These are phyloP conservation scores for Cyberlindnera xylosilytica DNA, from an alignment of 805 yeast species.

Conservation along the genomic window DNA sequence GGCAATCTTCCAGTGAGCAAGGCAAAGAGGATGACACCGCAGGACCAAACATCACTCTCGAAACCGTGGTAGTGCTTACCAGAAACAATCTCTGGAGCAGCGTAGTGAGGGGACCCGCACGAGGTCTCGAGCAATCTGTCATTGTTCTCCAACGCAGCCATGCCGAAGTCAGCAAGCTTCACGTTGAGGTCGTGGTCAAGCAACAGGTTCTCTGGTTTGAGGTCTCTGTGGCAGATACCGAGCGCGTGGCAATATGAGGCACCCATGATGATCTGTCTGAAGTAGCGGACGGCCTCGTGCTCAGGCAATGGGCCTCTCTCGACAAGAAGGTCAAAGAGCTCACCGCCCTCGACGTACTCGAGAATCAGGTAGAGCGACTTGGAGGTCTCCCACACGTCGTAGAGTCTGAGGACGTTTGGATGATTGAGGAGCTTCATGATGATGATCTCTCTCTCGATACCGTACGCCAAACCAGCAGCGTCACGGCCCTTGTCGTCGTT, in stretches of 20 bases:
- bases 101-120: slow-evolving; percentile 88
- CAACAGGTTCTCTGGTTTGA: slow-evolving; percentile 76
- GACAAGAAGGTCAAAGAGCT: slow-evolving; percentile 71
- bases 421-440: slow-evolving; percentile 95
- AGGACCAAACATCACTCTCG: slow-evolving; percentile 86
- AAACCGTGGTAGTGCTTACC: slow-evolving; percentile 80
- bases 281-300: slow-evolving; percentile 70
- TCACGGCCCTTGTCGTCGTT: slow-evolving; percentile 36
- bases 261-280: slow-evolving; percentile 74
- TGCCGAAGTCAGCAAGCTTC: slow-evolving; percentile 83
- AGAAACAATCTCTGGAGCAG: slow-evolving; percentile 82
- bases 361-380: slow-evolving; percentile 78
- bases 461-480: slow-evolving; percentile 78
- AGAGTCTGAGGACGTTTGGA: slow-evolving; percentile 87
- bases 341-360: slow-evolving; percentile 89
- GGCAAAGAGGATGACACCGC: slow-evolving; percentile 81
- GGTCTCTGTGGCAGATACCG: slow-evolving; percentile 78
- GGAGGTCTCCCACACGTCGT: slow-evolving; percentile 97
- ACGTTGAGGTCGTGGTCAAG: slow-evolving; percentile 65
- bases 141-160: slow-evolving; percentile 80
- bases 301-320: slow-evolving; percentile 67
- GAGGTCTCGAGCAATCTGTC: slow-evolving; percentile 72
- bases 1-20: slow-evolving; percentile 78
- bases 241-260: slow-evolving; percentile 79
- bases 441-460: slow-evolving; percentile 95